Evolutionary conservation across 169 alveolate species (phyloP).

Genomic region (Cryptosporidium parvum): DNA sequence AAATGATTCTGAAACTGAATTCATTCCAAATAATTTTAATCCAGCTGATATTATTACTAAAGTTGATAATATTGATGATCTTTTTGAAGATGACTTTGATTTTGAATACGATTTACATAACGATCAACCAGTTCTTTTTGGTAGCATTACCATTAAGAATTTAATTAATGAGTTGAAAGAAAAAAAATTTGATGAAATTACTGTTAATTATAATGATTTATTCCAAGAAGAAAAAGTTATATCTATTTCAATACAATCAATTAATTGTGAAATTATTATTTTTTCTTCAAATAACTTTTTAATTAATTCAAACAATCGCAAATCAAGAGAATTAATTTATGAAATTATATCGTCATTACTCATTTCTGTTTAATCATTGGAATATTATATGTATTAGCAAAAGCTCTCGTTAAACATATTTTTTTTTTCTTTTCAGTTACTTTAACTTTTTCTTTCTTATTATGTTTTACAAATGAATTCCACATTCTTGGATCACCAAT

Average conservation of each 20-base stretch:
- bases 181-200: slow-evolving; percentile 21
- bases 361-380: slow-evolving; percentile 28
- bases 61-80: not conserved
- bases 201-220: slow-evolving; percentile 12
- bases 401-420: slow-evolving; percentile 39
- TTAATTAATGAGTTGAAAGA: slow-evolving; percentile 16
- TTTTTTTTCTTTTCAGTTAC: not conserved
- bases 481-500: slow-evolving; percentile 66
- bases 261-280: slow-evolving; percentile 35
- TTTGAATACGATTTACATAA: not conserved
- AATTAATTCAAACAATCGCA: slow-evolving; percentile 6
- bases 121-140: slow-evolving; percentile 29
- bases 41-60: not conserved
- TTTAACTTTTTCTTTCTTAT: not conserved
- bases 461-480: slow-evolving; percentile 40
- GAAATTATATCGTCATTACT: slow-evolving; percentile 46
- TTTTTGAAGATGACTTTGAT: not conserved
- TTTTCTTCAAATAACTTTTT: slow-evolving; percentile 28
- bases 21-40: not conserved
- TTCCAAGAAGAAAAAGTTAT: slow-evolving; percentile 37
- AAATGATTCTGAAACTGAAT: not conserved
- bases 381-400: slow-evolving; percentile 25
- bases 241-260: slow-evolving; percentile 29
- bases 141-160: slow-evolving; percentile 35
- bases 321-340: slow-evolving; percentile 42